Evolutionary conservation across 441 rosid genomes (phyloP).

Genomic region (Breynia disticha): DNA sequence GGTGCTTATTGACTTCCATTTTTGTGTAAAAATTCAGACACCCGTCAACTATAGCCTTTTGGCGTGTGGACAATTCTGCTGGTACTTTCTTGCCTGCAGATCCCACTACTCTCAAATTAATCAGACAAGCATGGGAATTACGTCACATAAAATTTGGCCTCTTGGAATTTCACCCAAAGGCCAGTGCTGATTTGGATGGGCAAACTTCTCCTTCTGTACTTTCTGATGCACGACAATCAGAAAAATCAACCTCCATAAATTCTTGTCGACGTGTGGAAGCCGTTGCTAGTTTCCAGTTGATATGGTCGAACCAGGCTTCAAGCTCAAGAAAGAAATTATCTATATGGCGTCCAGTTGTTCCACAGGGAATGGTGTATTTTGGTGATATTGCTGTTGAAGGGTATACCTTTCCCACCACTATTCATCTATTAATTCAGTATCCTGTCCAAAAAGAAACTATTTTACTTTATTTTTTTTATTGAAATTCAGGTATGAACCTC

Average conservation of each 20-base stretch:
- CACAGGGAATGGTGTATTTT: constrained; percentile 80
- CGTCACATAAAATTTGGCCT: constrained; percentile 56
- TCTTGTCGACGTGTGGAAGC: constrained; percentile 67
- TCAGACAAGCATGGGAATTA: constrained; percentile 68
- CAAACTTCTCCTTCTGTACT: constrained; percentile 29
- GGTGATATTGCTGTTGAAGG: constrained; percentile 94
- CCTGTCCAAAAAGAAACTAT: neutral
- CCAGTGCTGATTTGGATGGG: constrained; percentile 26
- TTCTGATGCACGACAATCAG: constrained; percentile 23
- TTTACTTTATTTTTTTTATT: neutral
- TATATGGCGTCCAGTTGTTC: constrained; percentile 80
- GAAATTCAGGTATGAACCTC: constrained; percentile 72
- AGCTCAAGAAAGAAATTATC: constrained; percentile 72
- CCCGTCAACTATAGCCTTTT: constrained; percentile 61
- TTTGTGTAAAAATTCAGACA: constrained; percentile 35
- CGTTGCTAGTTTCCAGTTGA: constrained; percentile 73
- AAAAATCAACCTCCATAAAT: constrained; percentile 27
- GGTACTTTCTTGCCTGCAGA: constrained; percentile 89
- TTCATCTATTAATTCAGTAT: constrained; percentile 1
- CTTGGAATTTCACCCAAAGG: constrained; percentile 33
- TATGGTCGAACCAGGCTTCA: constrained; percentile 84
- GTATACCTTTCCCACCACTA: constrained; percentile 29
- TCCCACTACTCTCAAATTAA: constrained; percentile 36
- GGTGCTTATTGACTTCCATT: neutral
- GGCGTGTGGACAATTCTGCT: constrained; percentile 87